Evolutionary conservation across 768 basidiomycete species (phyloP).

Genomic region (Antrodiella citrinella): DNA sequence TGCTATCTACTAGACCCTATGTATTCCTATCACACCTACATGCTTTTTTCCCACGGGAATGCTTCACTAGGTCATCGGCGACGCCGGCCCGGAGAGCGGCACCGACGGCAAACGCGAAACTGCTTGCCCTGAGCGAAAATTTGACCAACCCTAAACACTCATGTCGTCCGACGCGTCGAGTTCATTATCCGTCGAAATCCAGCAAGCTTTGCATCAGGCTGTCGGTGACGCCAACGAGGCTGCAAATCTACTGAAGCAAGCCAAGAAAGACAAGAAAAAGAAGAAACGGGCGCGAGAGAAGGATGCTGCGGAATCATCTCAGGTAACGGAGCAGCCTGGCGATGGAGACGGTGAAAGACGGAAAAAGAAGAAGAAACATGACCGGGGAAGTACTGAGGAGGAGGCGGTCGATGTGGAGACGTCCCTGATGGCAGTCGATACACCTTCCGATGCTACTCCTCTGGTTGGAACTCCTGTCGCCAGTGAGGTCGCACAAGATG

Average conservation of each 20-base stretch:
- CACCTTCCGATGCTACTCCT: not conserved
- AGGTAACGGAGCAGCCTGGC: constrained; percentile 1
- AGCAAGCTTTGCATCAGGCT: constrained; percentile 43
- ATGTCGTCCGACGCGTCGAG: not conserved
- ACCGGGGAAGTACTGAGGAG: constrained; percentile 3
- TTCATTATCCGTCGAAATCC: constrained; percentile 34
- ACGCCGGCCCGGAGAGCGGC: no score
- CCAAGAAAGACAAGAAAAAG: constrained; percentile 19
- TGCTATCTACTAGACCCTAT: not conserved
- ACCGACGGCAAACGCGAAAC: not conserved
- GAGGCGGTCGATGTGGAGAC: constrained; percentile 9
- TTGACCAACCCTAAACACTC: not conserved
- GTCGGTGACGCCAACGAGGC: constrained; percentile 38
- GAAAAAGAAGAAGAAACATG: constrained; percentile 19
- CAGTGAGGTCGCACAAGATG: constrained; percentile 8
- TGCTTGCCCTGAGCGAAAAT: constrained; percentile 1
- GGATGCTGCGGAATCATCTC: constrained; percentile 4
- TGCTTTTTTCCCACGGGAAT: no score
- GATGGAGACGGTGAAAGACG: constrained; percentile 9
- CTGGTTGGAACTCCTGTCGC: not conserved
- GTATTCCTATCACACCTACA: no score
- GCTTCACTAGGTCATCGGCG: no score
- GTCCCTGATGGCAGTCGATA: not conserved
- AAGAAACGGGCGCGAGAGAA: constrained; percentile 27
- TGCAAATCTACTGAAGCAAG: constrained; percentile 20